Evolutionary conservation across 768 basidiomycete species (phyloP).

Genomic region (Multifurca ochricompacta): DNA sequence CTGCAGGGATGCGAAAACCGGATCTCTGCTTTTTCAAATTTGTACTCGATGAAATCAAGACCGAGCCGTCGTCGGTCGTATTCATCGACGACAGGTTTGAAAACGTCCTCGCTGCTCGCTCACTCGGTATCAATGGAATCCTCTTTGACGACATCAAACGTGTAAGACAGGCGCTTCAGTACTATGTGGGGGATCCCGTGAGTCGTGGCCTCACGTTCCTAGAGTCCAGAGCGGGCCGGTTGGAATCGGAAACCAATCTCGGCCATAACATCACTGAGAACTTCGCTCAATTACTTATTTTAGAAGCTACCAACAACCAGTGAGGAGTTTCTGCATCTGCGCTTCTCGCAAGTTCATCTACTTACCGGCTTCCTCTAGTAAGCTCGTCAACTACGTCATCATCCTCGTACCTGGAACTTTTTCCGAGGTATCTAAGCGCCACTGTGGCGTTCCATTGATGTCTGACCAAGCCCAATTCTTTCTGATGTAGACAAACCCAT

Average conservation of each 20-base stretch:
- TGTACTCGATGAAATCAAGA: slow-evolving; percentile 37
- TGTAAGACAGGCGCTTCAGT: slow-evolving; percentile 40
- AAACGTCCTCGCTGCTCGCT: slow-evolving; percentile 50
- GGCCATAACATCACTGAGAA: slow-evolving; percentile 41
- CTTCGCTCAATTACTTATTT: slow-evolving; percentile 51
- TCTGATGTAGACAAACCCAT: slow-evolving; percentile 31
- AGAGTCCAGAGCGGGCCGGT: slow-evolving; percentile 31
- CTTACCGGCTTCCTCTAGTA: no score
- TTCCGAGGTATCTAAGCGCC: slow-evolving; percentile 37
- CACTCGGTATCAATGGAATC: slow-evolving; percentile 48
- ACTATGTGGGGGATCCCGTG: slow-evolving; percentile 41
- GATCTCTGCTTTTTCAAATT: slow-evolving; percentile 46
- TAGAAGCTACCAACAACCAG: slow-evolving; percentile 44
- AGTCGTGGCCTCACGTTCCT: slow-evolving; percentile 38
- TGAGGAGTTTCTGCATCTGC: slow-evolving; percentile 20
- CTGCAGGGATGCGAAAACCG: slow-evolving; percentile 47
- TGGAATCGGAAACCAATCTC: slow-evolving; percentile 38
- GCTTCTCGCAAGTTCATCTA: not conserved
- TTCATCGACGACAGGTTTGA: slow-evolving; percentile 57
- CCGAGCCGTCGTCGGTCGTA: slow-evolving; percentile 40
- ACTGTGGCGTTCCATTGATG: slow-evolving; percentile 27
- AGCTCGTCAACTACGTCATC: slow-evolving; percentile 35
- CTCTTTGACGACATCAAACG: slow-evolving; percentile 37
- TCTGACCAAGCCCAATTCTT: not conserved
- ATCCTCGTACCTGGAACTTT: slow-evolving; percentile 45